These are phyloP conservation scores for Antrodiella citrinella DNA, from an alignment of 768 basidiomycete genomes.

Conservation along the genomic window DNA sequence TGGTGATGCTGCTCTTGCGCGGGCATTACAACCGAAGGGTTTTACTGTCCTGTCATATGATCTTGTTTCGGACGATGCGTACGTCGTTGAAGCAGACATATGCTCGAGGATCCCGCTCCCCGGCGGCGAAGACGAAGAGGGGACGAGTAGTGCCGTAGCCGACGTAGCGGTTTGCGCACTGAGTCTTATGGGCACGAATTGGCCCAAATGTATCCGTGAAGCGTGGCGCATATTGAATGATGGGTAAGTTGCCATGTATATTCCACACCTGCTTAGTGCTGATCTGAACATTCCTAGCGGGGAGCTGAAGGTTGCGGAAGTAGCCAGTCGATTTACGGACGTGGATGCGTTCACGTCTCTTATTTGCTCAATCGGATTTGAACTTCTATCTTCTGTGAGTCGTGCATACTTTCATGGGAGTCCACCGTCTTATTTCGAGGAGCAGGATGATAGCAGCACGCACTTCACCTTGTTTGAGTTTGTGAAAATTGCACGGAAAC, in stretches of 20 bases:
- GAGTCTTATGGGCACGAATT: conserved; percentile 95
- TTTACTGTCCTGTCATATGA: conserved; percentile 72
- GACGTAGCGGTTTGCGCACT: conserved; percentile 91
- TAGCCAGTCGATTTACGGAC: conserved; percentile 72
- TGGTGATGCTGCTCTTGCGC: conserved; percentile 87
- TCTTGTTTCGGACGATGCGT: conserved; percentile 63
- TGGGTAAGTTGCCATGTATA: conserved; percentile 44
- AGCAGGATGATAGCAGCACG: conserved; percentile 70
- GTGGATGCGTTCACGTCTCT: conserved; percentile 59
- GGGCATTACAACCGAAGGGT: conserved; percentile 59
- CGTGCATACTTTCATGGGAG: background rate
- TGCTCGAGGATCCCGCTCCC: conserved; percentile 77
- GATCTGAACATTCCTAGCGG: conserved; percentile 40
- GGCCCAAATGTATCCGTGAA: conserved; percentile 86
- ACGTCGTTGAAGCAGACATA: conserved; percentile 87
- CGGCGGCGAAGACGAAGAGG: conserved; percentile 48
- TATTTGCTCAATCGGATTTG: conserved; percentile 65
- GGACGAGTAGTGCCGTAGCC: conserved; percentile 54
- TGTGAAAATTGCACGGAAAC: conserved; percentile 43
- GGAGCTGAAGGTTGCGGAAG: conserved; percentile 82
- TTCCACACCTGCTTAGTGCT: background rate
- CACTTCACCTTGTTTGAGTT: conserved; percentile 87
- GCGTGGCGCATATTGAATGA: conserved; percentile 80
- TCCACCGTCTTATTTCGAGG: conserved; percentile 2
- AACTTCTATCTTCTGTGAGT: conserved; percentile 56